Evolutionary conservation across 306 rosid genomes (phyloP).

Genomic region (Citrullus colocynthis): DNA sequence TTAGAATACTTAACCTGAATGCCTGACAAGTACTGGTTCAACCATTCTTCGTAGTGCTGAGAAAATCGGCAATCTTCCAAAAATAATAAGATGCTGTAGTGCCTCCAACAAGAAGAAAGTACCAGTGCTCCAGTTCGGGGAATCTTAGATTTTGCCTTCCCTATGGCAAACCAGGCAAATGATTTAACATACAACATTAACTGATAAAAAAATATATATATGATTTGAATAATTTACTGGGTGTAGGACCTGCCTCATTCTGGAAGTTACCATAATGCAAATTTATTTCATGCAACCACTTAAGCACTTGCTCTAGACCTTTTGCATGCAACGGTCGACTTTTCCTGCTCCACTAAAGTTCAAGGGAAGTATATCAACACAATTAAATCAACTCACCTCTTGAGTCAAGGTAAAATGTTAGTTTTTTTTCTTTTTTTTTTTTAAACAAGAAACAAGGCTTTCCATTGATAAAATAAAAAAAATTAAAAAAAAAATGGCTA

Average conservation of each 20-base stretch:
- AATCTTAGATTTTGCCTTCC: constrained; percentile 48
- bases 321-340: constrained; percentile 65
- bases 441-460: too few relatives aligned
- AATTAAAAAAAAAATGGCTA: too few relatives aligned
- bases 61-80: constrained; percentile 62
- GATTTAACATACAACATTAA: constrained; percentile 14
- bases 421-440: too few relatives aligned
- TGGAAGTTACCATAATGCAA: constrained; percentile 29
- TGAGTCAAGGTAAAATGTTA: neutral
- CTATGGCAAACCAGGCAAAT: constrained; percentile 24
- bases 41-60: constrained; percentile 46
- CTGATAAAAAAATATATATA: constrained; percentile 2
- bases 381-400: neutral
- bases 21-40: constrained; percentile 84
- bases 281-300: constrained; percentile 72
- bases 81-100: constrained; percentile 55
- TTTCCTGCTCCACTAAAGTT: constrained; percentile 75
- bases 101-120: constrained; percentile 96
- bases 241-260: constrained; percentile 71
- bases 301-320: constrained; percentile 80
- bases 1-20: constrained; percentile 43
- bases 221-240: constrained; percentile 14
- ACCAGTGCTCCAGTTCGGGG: constrained; percentile 54
- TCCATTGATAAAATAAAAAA: too few relatives aligned
- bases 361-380: constrained; percentile 11